Conservation (phyloP, 768 basidiomycete genomes). For the Rickenella mellea region DNA sequence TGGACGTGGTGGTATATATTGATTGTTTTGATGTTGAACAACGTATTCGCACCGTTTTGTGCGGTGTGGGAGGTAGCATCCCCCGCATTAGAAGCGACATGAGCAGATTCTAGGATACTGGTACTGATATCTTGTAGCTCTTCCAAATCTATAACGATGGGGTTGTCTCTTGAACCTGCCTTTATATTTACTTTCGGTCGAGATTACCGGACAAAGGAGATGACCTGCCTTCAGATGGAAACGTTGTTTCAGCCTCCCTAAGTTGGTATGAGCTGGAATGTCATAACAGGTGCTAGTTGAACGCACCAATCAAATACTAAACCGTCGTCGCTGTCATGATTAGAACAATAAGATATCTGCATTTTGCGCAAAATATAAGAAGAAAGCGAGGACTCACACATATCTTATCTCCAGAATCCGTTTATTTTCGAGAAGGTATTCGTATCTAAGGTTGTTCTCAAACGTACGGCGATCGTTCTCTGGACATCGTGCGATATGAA, state of each 20-base stretch:
- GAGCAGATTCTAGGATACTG: no score
- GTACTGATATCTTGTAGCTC: no score
- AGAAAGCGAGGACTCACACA: neutral
- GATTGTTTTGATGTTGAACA: no score
- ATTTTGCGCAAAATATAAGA: neutral
- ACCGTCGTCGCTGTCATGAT: neutral
- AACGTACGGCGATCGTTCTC: neutral
- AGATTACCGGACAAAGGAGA: neutral
- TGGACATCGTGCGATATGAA: neutral
- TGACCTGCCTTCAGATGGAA: neutral
- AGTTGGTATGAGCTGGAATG: neutral
- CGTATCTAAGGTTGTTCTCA: neutral
- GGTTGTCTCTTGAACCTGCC: neutral
- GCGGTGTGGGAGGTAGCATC: no score
- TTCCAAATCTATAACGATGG: no score
- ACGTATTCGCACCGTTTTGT: no score
- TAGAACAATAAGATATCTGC: neutral
- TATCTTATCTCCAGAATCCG: neutral
- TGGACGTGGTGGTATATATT: no score
- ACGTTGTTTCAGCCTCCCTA: neutral
- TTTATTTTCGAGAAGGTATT: neutral
- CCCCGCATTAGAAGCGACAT: no score
- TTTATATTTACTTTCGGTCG: neutral
- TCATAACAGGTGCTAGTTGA: neutral
- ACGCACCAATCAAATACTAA: neutral